Percentiles rank a stretch among this genome's conserved stretches.
Evolutionary conservation across 768 basidiomycete species (phyloP).

Genomic region (Leccinellum rugosiceps): DNA sequence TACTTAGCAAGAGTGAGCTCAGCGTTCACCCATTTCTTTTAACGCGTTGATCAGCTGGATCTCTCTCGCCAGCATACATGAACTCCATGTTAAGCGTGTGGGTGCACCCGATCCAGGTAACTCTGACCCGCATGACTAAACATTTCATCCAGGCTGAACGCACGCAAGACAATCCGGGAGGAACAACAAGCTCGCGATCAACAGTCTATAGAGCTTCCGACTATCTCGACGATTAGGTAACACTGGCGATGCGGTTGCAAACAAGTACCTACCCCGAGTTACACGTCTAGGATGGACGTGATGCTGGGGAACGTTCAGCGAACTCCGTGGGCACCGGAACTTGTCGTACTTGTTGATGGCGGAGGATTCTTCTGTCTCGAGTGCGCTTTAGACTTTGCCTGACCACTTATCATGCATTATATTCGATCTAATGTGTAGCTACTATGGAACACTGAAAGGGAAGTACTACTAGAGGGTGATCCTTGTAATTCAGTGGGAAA

Average conservation of each 20-base stretch:
- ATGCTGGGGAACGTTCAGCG: not conserved
- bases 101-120: not conserved
- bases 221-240: not conserved
- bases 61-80: constrained; percentile 11
- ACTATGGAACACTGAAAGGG: not conserved
- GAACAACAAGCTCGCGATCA: not conserved
- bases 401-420: too few species aligned
- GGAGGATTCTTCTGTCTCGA: not conserved
- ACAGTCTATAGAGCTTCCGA: not conserved
- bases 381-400: not conserved
- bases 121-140: not conserved
- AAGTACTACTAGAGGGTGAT: not conserved
- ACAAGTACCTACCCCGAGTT: not conserved
- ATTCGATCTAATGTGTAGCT: too few species aligned
- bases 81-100: constrained; percentile 28
- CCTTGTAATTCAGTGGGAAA: not conserved
- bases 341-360: not conserved
- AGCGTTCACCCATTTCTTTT: not conserved
- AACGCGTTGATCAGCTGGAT: not conserved
- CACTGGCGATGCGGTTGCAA: not conserved
- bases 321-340: not conserved
- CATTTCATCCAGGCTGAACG: constrained; percentile 10
- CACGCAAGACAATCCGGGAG: constrained; percentile 18
- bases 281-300: not conserved
- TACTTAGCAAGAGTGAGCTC: constrained; percentile 20